These are phyloP conservation scores for Panaeolus cyanescens DNA, from an alignment of 768 basidiomycete species.

Conservation along the genomic window DNA sequence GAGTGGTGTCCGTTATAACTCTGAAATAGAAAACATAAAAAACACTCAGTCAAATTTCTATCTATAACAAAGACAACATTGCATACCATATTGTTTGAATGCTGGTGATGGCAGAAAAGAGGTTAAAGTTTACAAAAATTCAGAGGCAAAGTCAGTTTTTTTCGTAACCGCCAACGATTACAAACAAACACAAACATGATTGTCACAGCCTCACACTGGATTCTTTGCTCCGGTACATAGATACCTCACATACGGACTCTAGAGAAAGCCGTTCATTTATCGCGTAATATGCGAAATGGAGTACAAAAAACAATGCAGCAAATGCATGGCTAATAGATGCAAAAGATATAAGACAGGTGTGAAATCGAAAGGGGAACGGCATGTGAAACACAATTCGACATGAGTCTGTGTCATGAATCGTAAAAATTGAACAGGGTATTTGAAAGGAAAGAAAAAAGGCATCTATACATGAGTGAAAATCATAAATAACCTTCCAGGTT, in stretches of 20 bases:
- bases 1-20: slow-evolving; percentile 37
- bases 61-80: not conserved
- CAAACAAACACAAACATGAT: slow-evolving; percentile 22
- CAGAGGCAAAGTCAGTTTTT: slow-evolving; percentile 5
- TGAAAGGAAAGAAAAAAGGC: not conserved
- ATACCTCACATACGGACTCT: not conserved
- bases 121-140: slow-evolving; percentile 6
- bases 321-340: not conserved
- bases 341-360: not conserved
- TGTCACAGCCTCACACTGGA: not conserved
- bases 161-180: slow-evolving; percentile 12
- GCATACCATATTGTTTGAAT: slow-evolving; percentile 24
- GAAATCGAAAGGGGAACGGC: not conserved
- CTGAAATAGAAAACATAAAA: slow-evolving; percentile 21
- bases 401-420: not conserved
- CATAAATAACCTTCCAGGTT: not conserved
- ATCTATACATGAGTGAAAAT: not conserved
- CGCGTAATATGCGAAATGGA: not conserved
- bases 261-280: not conserved
- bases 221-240: not conserved
- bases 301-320: not conserved
- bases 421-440: not conserved
- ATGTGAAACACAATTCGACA: not conserved
- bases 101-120: slow-evolving; percentile 5
- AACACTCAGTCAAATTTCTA: not conserved